Percentiles rank a stretch among this genome's conserved stretches.
phyloP scores from a whole-genome alignment of 192 early-diverging fungal genomes.

The Funneliformis geosporum region DNA sequence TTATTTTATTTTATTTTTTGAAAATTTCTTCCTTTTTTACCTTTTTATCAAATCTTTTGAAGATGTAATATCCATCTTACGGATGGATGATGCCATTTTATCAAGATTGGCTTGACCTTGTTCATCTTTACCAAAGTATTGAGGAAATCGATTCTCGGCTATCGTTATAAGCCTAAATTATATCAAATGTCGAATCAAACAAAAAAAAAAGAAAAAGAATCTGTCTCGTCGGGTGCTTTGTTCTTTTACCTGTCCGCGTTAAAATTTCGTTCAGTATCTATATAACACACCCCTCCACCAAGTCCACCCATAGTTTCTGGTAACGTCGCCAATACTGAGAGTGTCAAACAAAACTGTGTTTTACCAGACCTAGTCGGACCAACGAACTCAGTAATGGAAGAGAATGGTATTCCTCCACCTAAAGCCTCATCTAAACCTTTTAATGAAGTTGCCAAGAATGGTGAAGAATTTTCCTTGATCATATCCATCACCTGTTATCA shows the following conservation, averaged over 20 bases:
- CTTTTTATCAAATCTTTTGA: constrained; percentile 14
- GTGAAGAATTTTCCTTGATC: background rate
- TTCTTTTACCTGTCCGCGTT: constrained; percentile 7
- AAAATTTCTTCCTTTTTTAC: background rate
- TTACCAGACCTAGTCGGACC: constrained; percentile 20
- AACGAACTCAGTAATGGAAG: constrained; percentile 29
- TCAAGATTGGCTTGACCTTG: constrained; percentile 22
- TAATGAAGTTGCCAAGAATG: constrained; percentile 27
- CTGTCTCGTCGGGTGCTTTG: background rate
- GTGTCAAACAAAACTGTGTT: constrained; percentile 27
- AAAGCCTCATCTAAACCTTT: constrained; percentile 11
- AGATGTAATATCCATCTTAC: constrained; percentile 10
- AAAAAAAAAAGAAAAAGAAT: background rate
- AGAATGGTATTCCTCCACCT: constrained; percentile 23
- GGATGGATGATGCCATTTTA: constrained; percentile 22
- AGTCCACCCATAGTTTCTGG: constrained; percentile 21
- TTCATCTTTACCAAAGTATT: background rate
- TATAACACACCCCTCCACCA: constrained; percentile 30
- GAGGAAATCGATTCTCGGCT: constrained; percentile 17
- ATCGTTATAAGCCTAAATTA: constrained; percentile 23
- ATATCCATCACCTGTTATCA: background rate
- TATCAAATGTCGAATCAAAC: background rate
- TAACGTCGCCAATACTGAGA: constrained; percentile 19
- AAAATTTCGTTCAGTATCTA: constrained; percentile 22
- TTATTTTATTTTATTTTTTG: background rate